Percentiles rank a stretch among this genome's conserved stretches.
Evolutionary conservation across 1,284 basidiomycete species (phyloP).

Genomic region (Marasmius tenuissimus): DNA sequence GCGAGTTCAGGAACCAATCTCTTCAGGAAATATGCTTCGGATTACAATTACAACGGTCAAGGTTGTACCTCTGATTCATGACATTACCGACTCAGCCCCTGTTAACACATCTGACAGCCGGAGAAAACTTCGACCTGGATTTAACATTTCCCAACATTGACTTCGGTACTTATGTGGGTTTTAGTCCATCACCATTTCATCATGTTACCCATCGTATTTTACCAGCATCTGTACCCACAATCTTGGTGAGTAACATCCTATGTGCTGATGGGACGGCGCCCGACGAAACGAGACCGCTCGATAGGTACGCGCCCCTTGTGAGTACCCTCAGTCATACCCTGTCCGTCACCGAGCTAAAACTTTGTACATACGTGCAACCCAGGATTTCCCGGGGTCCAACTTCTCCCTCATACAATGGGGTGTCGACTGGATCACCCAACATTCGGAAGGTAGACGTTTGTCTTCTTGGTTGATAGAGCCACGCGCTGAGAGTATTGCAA

Average conservation of each 20-base stretch:
- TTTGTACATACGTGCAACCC: background rate
- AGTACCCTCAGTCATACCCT: conserved; percentile 4
- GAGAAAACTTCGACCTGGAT: conserved; percentile 55
- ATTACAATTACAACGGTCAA: conserved; percentile 59
- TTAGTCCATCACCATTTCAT: background rate
- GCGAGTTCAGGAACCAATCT: background rate
- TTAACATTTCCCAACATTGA: conserved; percentile 52
- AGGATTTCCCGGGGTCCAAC: conserved; percentile 52
- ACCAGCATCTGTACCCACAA: conserved; percentile 54
- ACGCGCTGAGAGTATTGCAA: conserved; percentile 17
- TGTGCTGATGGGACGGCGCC: background rate
- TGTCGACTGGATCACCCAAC: conserved; percentile 51
- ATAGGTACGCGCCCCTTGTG: conserved; percentile 36
- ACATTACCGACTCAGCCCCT: background rate
- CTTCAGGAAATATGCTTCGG: conserved; percentile 36
- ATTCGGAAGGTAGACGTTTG: conserved; percentile 36
- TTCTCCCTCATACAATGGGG: conserved; percentile 52
- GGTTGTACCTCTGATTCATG: conserved; percentile 25
- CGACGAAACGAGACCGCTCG: background rate
- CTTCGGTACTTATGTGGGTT: conserved; percentile 52
- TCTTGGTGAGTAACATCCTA: conserved; percentile 35
- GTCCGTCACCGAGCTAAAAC: background rate
- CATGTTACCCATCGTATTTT: background rate
- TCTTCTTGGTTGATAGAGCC: background rate
- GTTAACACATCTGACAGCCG: conserved; percentile 31